Evolutionary conservation across 306 rosid species (phyloP), one percentile per base, ranked within the genome.

Genomic region (Pterocarpus santalinus): DNA sequence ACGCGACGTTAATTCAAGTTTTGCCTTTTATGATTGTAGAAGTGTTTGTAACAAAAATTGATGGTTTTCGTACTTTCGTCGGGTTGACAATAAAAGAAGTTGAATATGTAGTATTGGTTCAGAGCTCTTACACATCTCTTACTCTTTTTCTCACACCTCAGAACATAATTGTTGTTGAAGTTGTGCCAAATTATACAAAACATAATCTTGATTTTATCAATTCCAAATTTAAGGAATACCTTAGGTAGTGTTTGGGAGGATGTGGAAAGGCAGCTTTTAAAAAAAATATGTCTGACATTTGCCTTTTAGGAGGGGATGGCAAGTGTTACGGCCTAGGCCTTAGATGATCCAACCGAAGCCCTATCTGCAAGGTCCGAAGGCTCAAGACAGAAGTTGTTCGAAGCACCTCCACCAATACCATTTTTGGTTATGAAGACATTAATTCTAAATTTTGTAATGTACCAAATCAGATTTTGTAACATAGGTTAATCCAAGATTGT

Each of bases 1-100:
- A 43, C 16, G 46, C 55, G 38, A 12, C 71, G 38, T 39, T 38
- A 5, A 66, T 72, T 75, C 75, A 64, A 46, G 15, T 79, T 64
- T 75, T 82, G 28, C 33, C 38, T 12, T 74, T 16, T 5, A 34
- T 80, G 78, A 38, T 46, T 72, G 68, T 77, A 60, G 6, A n/a
- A 61, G 52, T 67, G 65, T 71, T 61, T 73, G 70, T 73, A 77
- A 53, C 56, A 56, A 43, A 65, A 80, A 7, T 35, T 8, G 35
- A 41, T n/a, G 7, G 13, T 69, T 14, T 65, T 71, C 52, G 28
- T 13, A 57, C 69, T 46, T 64, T 65, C 58, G 63, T 28, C 60
- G 44, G 51, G 44, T 56, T 58, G 80, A 47, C 80, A 65, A 77
- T 64, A 70, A 57, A 78, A 53, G 74, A 69, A 66, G 41, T 60